Conservation (phyloP, 1,284 basidiomycete species). For the Ganoderma meredithae region DNA sequence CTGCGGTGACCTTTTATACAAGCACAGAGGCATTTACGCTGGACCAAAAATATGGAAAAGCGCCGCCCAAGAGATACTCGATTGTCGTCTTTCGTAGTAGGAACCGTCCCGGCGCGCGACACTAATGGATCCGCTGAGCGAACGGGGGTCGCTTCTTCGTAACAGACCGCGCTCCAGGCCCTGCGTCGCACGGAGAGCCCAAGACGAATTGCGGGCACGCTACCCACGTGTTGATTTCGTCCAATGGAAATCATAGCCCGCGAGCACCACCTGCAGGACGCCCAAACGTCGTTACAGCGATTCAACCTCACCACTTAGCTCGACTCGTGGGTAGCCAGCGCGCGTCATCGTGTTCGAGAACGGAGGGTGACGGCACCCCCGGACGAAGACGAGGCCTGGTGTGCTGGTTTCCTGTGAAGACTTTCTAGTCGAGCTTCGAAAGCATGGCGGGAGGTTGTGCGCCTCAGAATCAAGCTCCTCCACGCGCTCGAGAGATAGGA, state of each 20-base stretch:
- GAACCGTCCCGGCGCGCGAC: conserved; percentile 9
- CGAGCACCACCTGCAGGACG: not conserved
- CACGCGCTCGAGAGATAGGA: conserved; percentile 24
- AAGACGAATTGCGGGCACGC: conserved; percentile 16
- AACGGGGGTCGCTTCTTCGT: conserved; percentile 26
- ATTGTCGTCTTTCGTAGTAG: not conserved
- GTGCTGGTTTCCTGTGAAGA: not conserved
- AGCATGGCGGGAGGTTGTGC: conserved; percentile 11
- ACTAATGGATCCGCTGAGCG: conserved; percentile 22
- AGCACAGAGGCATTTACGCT: not conserved
- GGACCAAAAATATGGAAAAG: conserved; percentile 9
- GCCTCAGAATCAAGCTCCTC: conserved; percentile 9
- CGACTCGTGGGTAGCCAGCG: not conserved
- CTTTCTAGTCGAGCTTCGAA: not conserved
- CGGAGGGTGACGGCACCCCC: not conserved
- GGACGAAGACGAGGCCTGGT: conserved; percentile 11
- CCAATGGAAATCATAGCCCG: conserved; percentile 12
- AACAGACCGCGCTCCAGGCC: conserved; percentile 18
- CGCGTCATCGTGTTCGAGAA: conserved; percentile 5
- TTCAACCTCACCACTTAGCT: not conserved
- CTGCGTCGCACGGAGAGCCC: conserved; percentile 8
- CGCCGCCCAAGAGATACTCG: conserved; percentile 2
- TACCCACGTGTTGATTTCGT: conserved; percentile 29
- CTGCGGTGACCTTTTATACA: not conserved
- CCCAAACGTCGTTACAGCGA: conserved; percentile 4